Conservation (phyloP, 805 yeast species). For the Metschnikowia orientalis region DNA sequence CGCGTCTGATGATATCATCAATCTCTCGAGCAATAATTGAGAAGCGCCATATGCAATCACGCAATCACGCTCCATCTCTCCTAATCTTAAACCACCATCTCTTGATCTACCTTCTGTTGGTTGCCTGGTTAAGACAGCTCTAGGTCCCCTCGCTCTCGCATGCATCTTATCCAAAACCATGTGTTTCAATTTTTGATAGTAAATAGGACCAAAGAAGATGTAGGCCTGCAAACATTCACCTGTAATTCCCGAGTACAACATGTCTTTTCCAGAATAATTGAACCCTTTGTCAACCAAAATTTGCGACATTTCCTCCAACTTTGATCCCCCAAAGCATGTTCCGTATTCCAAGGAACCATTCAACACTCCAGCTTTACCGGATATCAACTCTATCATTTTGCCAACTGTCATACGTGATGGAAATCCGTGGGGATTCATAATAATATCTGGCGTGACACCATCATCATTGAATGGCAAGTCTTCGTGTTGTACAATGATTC, state of each 20-base stretch:
- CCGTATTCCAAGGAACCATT: constrained; percentile 92
- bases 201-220: constrained; percentile 97
- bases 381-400: constrained; percentile 91
- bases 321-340: constrained; percentile 98
- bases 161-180: constrained; percentile 99
- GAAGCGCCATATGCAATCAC: constrained; percentile 96
- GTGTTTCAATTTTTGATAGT: constrained; percentile 96
- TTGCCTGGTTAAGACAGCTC: constrained; percentile 96
- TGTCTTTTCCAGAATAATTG: constrained; percentile 93
- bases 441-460: constrained; percentile 91
- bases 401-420: constrained; percentile 99
- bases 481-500: constrained; percentile 94
- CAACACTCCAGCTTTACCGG: constrained; percentile 96
- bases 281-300: constrained; percentile 88
- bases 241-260: constrained; percentile 94
- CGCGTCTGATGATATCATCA: constrained; percentile 96
- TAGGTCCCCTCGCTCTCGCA: constrained; percentile 98
- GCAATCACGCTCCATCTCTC: constrained; percentile 99
- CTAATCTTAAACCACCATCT: constrained; percentile 97
- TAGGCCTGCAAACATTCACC: constrained; percentile 97
- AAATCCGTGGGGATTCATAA: constrained; percentile 99
- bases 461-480: constrained; percentile 93
- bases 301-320: constrained; percentile 89
- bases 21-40: constrained; percentile 84
- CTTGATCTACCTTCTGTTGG: constrained; percentile 94